Evolutionary conservation across 2,329 filamentous ascomycete genomes (phyloP).

Genomic region (Pseudogymnoascus sp.): DNA sequence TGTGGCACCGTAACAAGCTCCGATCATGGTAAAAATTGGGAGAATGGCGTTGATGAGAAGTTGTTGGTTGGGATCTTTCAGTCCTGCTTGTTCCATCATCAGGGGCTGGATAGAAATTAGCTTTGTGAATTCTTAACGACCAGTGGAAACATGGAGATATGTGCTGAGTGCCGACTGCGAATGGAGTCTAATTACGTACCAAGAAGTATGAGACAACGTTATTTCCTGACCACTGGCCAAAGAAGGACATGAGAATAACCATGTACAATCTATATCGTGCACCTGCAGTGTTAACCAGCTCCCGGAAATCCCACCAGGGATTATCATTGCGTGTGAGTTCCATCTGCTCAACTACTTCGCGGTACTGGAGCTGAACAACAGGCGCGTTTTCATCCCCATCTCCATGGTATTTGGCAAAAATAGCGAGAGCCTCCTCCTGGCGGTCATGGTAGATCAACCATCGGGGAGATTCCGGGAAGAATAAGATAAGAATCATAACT

Average conservation of each 20-base stretch:
- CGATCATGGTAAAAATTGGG: conserved; percentile 34
- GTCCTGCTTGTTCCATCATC: conserved; percentile 34
- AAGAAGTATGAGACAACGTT: conserved; percentile 24
- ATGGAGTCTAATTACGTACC: neutral
- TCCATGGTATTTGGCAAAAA: conserved; percentile 51
- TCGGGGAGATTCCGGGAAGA: conserved; percentile 48
- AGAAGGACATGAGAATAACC: conserved; percentile 45
- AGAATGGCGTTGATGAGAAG: conserved; percentile 31
- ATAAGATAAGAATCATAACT: conserved; percentile 40
- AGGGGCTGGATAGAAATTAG: conserved; percentile 28
- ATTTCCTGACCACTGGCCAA: conserved; percentile 39
- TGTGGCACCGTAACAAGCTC: conserved; percentile 31
- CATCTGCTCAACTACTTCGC: conserved; percentile 47
- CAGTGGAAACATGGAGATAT: conserved; percentile 12
- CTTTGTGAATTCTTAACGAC: conserved; percentile 34
- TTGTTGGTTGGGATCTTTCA: conserved; percentile 23
- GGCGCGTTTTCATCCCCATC: conserved; percentile 45
- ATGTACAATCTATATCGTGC: conserved; percentile 43
- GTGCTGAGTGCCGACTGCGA: neutral
- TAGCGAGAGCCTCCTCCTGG: conserved; percentile 46
- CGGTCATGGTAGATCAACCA: conserved; percentile 51
- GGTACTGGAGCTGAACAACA: conserved; percentile 49
- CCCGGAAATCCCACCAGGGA: conserved; percentile 52
- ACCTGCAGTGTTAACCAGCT: conserved; percentile 41
- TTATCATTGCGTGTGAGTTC: conserved; percentile 44